Evolutionary conservation across 176 grass and related monocot species (phyloP).

Genomic region (Juncus inflexus): DNA sequence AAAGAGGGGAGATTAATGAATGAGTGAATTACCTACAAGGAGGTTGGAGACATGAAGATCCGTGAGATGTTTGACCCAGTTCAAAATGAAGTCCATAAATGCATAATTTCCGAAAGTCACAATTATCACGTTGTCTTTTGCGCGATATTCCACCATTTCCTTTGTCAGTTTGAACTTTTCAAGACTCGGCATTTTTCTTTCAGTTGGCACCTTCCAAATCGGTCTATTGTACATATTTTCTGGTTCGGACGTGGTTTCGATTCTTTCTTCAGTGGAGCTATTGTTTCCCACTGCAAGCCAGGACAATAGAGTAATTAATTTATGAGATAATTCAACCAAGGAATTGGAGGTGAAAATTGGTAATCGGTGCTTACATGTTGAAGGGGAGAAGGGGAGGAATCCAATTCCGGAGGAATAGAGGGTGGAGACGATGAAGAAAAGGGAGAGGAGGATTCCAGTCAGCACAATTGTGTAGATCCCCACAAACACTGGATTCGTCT

Average conservation of each 20-base stretch:
- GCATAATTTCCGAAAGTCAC: constrained; percentile 89
- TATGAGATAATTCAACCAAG: constrained; percentile 14
- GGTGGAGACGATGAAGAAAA: constrained; percentile 59
- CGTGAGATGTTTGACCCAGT: constrained; percentile 78
- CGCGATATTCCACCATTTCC: constrained; percentile 56
- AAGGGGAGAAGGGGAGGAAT: constrained; percentile 29
- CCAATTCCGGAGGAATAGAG: constrained; percentile 44
- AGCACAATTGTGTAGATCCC: constrained; percentile 59
- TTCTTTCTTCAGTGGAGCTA: background rate
- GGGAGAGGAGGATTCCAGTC: constrained; percentile 60
- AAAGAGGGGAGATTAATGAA: background rate
- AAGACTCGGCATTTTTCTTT: constrained; percentile 44
- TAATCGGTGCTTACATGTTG: too few relatives aligned
- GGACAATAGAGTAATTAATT: constrained; percentile 2
- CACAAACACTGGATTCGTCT: constrained; percentile 50
- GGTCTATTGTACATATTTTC: constrained; percentile 43
- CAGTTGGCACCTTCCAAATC: constrained; percentile 60
- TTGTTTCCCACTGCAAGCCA: constrained; percentile 3
- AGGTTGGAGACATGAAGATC: constrained; percentile 62
- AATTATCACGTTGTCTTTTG: constrained; percentile 56
- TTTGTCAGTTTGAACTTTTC: constrained; percentile 60
- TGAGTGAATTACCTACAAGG: constrained; percentile 52
- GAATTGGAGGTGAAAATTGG: background rate
- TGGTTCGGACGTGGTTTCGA: background rate
- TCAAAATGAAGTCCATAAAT: constrained; percentile 90